These are phyloP conservation scores for Pleurotus ostreatus DNA, from an alignment of 768 basidiomycete species.

Conservation along the genomic window DNA sequence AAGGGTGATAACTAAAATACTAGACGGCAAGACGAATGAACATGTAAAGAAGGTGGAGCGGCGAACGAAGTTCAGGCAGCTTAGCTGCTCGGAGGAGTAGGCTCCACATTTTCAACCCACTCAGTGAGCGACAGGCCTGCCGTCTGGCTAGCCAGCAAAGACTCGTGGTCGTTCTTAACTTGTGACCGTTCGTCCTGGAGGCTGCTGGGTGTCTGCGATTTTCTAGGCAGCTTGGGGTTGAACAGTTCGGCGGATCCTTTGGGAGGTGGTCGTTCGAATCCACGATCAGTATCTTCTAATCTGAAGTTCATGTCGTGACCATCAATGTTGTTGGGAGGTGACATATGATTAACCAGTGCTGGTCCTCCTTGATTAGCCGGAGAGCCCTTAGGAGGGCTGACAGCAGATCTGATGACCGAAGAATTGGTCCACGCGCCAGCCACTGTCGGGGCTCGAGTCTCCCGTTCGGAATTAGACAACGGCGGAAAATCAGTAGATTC, in stretches of 20 bases:
- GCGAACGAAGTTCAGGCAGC: not conserved
- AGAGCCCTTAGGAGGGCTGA: slow-evolving; percentile 37
- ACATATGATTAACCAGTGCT: slow-evolving; percentile 34
- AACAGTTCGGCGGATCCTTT: slow-evolving; percentile 38
- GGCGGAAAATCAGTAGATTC: slow-evolving; percentile 73
- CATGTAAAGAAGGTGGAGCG: not conserved
- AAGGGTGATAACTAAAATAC: not conserved
- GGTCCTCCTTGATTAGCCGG: slow-evolving; percentile 22
- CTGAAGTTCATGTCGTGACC: slow-evolving; percentile 20
- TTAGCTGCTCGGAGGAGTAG: too few species aligned
- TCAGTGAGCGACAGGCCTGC: not conserved
- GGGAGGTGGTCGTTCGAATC: slow-evolving; percentile 43
- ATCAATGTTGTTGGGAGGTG: slow-evolving; percentile 11
- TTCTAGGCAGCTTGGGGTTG: slow-evolving; percentile 29
- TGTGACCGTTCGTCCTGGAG: slow-evolving; percentile 18
- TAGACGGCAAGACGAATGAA: slow-evolving; percentile 1
- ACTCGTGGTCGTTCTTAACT: slow-evolving; percentile 29
- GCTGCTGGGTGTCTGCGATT: slow-evolving; percentile 11
- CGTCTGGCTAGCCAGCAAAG: slow-evolving; percentile 28
- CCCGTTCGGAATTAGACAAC: slow-evolving; percentile 29
- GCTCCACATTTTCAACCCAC: too few species aligned
- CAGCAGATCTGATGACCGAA: slow-evolving; percentile 40
- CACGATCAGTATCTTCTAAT: slow-evolving; percentile 42
- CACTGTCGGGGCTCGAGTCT: slow-evolving; percentile 51
- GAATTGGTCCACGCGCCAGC: slow-evolving; percentile 72